A percentile compares a stretch with the other conserved stretches of the same genome.
These are phyloP conservation scores for Hypoxylon trugodes DNA, from an alignment of 495 filamentous ascomycete genomes.

Conservation along the genomic window DNA sequence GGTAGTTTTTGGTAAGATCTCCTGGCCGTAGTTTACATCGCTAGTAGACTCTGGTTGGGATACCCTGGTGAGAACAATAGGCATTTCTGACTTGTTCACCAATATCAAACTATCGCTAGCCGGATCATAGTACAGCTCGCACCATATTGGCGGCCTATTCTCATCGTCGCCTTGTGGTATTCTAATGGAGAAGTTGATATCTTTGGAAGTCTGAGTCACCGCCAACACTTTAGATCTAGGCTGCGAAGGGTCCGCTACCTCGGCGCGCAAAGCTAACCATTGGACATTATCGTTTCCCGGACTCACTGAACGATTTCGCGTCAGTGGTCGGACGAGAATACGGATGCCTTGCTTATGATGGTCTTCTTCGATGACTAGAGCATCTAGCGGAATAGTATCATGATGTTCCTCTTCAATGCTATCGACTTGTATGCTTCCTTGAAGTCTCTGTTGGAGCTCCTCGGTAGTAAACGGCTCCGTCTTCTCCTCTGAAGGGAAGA, in stretches of 20 bases:
- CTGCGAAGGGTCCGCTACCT: slow-evolving; percentile 52
- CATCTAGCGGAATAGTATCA: slow-evolving; percentile 53
- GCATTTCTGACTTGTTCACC: slow-evolving; percentile 55
- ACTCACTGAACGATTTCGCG: slow-evolving; percentile 56
- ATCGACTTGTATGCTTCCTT: slow-evolving; percentile 43
- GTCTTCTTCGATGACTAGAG: slow-evolving; percentile 53
- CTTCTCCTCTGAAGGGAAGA: slow-evolving; percentile 56
- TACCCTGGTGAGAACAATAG: slow-evolving; percentile 51
- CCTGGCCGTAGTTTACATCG: slow-evolving; percentile 44
- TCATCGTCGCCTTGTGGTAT: slow-evolving; percentile 53
- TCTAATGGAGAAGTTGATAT: slow-evolving; percentile 59
- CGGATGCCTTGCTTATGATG: slow-evolving; percentile 53
- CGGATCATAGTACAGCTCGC: slow-evolving; percentile 61
- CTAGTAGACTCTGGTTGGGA: slow-evolving; percentile 41
- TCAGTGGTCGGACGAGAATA: slow-evolving; percentile 57
- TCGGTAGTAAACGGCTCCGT: slow-evolving; percentile 60
- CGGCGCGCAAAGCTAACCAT: slow-evolving; percentile 55
- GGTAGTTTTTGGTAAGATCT: slow-evolving; percentile 51
- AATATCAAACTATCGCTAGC: slow-evolving; percentile 58
- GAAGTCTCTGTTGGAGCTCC: slow-evolving; percentile 53
- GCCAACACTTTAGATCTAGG: slow-evolving; percentile 57
- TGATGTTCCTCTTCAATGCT: slow-evolving; percentile 44
- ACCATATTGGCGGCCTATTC: slow-evolving; percentile 52
- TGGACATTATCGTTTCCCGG: slow-evolving; percentile 55
- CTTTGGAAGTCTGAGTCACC: slow-evolving; percentile 57